Conservation (phyloP, 352 stramenopile genomes). For the Phytopythium helicoides region DNA sequence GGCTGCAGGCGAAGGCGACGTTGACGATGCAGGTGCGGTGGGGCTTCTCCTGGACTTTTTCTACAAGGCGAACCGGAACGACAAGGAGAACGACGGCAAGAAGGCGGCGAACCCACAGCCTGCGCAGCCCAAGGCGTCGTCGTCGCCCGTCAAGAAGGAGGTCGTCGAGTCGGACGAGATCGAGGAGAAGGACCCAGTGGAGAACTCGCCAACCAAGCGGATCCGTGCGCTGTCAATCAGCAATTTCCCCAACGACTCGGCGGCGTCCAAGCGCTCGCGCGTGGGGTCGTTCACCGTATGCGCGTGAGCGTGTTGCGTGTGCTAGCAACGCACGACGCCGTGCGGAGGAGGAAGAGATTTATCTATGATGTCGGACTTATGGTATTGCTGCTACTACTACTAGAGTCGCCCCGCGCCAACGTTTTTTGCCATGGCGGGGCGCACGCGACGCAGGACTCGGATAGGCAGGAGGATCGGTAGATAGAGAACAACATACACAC, state of each 20-base stretch:
- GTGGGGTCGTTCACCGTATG: constrained; percentile 57
- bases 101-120: not conserved
- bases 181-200: constrained; percentile 32
- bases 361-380: constrained; percentile 1
- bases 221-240: constrained; percentile 73
- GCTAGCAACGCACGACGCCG: not conserved
- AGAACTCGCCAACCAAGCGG: constrained; percentile 71
- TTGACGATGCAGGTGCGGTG: constrained; percentile 65
- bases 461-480: too few species aligned
- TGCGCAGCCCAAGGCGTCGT: not conserved
- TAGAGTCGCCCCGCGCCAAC: too few species aligned
- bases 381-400: too few species aligned
- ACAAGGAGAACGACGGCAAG: constrained; percentile 31
- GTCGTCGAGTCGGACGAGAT: constrained; percentile 13
- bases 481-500: too few species aligned
- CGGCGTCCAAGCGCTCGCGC: constrained; percentile 55
- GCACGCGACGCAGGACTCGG: too few species aligned
- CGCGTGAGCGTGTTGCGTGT: constrained; percentile 13
- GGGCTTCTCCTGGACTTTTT: constrained; percentile 76
- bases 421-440: too few species aligned
- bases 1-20: constrained; percentile 29
- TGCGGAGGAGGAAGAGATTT: constrained; percentile 3
- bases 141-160: constrained; percentile 20
- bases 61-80: constrained; percentile 76
- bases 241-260: constrained; percentile 44